Conservation (phyloP, 441 rosid species). For the Erysimum cheiri region DNA sequence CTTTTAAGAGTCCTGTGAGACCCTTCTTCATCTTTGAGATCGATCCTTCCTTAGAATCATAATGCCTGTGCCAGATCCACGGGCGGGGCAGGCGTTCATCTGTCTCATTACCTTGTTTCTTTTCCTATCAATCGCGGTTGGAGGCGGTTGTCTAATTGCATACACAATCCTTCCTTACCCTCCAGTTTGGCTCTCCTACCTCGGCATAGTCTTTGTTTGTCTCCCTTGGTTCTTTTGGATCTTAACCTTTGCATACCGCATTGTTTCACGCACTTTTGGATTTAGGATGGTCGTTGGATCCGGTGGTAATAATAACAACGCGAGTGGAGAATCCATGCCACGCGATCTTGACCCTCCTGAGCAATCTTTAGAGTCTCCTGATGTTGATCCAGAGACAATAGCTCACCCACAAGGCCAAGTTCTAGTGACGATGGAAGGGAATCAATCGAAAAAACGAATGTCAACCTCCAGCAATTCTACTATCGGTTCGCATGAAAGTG, state of each 20-base stretch:
- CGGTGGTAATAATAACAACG: conserved; percentile 39
- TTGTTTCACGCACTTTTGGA: conserved; percentile 63
- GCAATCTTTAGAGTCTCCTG: conserved; percentile 31
- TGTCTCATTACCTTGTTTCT: conserved; percentile 55
- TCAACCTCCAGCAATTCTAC: conserved; percentile 45
- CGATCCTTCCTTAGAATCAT: conserved; percentile 5
- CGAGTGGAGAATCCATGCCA: conserved; percentile 5
- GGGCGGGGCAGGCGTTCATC: conserved; percentile 52
- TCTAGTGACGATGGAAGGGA: conserved; percentile 41
- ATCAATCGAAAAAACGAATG: conserved; percentile 41
- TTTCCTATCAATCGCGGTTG: conserved; percentile 47
- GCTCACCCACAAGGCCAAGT: conserved; percentile 36
- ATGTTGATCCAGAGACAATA: conserved; percentile 28
- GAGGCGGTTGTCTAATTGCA: conserved; percentile 56
- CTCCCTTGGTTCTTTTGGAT: conserved; percentile 89
- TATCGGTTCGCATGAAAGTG: conserved; percentile 45
- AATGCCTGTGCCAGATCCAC: conserved; percentile 73
- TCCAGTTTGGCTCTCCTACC: conserved; percentile 54
- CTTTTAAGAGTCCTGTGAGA: conserved; percentile 27
- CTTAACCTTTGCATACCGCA: conserved; percentile 60
- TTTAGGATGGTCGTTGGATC: conserved; percentile 64
- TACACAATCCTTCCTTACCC: conserved; percentile 58
- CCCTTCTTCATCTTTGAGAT: conserved; percentile 33
- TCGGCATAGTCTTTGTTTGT: conserved; percentile 70
- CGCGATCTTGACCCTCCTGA: conserved; percentile 34